These are phyloP conservation scores for Penicillium silybi DNA, from an alignment of 495 filamentous ascomycete genomes.

Conservation along the genomic window DNA sequence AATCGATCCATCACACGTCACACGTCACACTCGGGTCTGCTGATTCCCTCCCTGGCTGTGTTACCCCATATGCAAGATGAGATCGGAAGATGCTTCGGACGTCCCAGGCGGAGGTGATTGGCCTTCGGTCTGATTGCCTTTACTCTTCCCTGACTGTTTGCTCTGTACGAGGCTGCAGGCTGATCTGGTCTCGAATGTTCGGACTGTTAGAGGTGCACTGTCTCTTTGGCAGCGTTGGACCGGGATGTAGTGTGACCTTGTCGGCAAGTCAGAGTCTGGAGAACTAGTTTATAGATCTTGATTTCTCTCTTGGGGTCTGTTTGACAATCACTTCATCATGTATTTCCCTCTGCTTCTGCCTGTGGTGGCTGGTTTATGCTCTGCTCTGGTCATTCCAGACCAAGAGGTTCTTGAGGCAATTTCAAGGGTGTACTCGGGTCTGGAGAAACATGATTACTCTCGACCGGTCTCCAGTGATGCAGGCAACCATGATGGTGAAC, in stretches of 20 bases:
- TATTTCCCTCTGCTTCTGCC: constrained; percentile 46
- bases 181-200: background rate
- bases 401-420: constrained; percentile 36
- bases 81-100: too few relatives aligned
- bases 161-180: too few relatives aligned
- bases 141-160: too few relatives aligned
- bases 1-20: too few relatives aligned
- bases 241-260: background rate
- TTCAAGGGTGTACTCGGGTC: background rate
- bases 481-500: background rate
- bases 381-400: constrained; percentile 60
- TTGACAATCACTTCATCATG: constrained; percentile 31
- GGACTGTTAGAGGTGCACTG: background rate
- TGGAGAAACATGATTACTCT: background rate
- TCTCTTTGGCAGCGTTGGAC: too few relatives aligned
- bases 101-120: too few relatives aligned
- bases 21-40: too few relatives aligned
- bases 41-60: too few relatives aligned
- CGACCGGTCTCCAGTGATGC: too few relatives aligned
- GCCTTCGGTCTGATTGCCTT: too few relatives aligned
- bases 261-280: background rate
- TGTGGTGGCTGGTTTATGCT: constrained; percentile 48
- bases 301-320: background rate
- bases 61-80: too few relatives aligned
- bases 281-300: background rate